Base-by-base conservation (phyloP, 495 filamentous ascomycete genomes). In the Penicillium macrosclerotiorum region DNA sequence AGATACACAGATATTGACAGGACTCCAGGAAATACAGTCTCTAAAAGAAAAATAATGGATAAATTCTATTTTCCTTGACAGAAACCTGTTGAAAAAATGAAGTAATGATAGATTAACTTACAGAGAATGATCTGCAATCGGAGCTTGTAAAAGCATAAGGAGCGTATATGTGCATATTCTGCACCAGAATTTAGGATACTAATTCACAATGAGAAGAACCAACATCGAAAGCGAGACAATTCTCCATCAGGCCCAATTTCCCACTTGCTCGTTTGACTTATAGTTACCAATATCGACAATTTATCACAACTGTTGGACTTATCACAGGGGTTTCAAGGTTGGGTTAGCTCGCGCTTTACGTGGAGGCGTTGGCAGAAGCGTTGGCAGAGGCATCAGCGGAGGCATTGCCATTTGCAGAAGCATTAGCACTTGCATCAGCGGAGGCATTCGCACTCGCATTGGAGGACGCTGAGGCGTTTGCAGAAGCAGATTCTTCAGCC, bases 111-210 rank as follows among this genome's bases (percentile, higher is more conserved):
- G 17, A 35, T 35, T 35, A 35, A 35, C n/a, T 35, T 16, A 35
- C 8, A 1, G 4, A 19, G 22, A 8, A 11, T 18, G 17, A 18
- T 30, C 5, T n/a, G n/a, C n/a, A 20, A 3, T 18, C 13, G 2
- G 22, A 37, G n/a, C 26, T 49, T 24, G n/a, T 17, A 49, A 22
- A 40, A 43, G n/a, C 24, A 37, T 24, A 49, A 49, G 19, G 47
- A 49, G 47, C 47, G 47, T 49, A 37, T 37, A 42, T 49, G 33
- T 49, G 47, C 47, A 32, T 22, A 42, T 32, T n/a, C 3, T 11
- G 47, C 47, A 49, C 47, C 25, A 18, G 33, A 42, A 49, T 20
- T 32, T 43, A 24, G 37, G 34, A 43, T 27, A 42, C 29, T 41
- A 49, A 49, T 35, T 31, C 38, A 34, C 38, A 42, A 27, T 24